Base-by-base conservation (phyloP, 345 rosid species). In the Lepidium aucheri region DNA sequence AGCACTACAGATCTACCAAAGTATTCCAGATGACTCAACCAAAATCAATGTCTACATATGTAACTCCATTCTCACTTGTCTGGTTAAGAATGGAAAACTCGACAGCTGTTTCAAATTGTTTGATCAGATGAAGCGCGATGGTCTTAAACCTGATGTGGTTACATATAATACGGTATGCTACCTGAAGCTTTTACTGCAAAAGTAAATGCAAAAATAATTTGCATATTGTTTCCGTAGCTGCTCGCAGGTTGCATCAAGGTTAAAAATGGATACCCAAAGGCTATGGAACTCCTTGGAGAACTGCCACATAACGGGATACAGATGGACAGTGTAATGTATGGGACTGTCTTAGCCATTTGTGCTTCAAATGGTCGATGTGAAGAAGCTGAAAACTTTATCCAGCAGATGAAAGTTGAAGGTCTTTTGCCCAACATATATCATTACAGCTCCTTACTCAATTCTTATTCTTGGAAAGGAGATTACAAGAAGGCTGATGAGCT, bases 121-220 rank as follows among this genome's bases (percentile, higher is more conserved):
- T 80, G 83, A 82, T 78, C 77, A 93, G 78, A 93, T 88, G 98
- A 90, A 90, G 94, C 90, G 68, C 22, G 70, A 70, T 77, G 98
- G 98, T 40, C 82, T 93, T 20, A 63, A 56, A 73, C 98, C 98
- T n/a, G 96, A 93, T 83, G 78, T 79, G 26, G 69, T 93, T 49
- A 86, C 98, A 0, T 93, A 90, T 70, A 93, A 86, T 56, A 82
- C 89, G 82, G 98, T 93, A 82, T 14, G 79, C 42, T 28, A 46
- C 33, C 28, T 64, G 32, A 65, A 49, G 22, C 12, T 53, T 36
- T 62, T 32, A 6, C 41, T 20, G 12, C 22, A 20, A 9, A 22
- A 40, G 47, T 60, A 41, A 60, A 52, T 22, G 38, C 8, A 24
- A 10, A 33, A 7, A 32, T 53, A 24, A 12, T 45, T 36, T 0